Conservation (phyloP, 768 basidiomycete species). For the Boletus fagicola region DNA sequence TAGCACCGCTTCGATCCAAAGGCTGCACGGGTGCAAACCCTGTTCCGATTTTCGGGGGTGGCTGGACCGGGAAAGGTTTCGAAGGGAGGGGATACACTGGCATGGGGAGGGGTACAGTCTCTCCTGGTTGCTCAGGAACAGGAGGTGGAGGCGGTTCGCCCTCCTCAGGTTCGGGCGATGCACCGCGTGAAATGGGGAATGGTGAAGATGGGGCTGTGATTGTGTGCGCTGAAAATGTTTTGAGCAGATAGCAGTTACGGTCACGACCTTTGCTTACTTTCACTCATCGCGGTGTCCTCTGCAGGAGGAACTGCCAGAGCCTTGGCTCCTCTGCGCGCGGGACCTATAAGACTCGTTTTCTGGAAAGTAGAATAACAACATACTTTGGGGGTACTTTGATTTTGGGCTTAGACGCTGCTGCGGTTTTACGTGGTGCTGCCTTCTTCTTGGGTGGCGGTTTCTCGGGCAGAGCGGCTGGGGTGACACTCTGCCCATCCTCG, state of each 20-base stretch:
- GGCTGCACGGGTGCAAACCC: slow-evolving; percentile 68
- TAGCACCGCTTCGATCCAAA: slow-evolving; percentile 61
- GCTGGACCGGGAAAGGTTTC: slow-evolving; percentile 82
- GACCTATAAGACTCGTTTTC: not conserved
- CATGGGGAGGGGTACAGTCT: slow-evolving; percentile 49
- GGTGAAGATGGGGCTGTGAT: slow-evolving; percentile 77
- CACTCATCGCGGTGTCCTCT: slow-evolving; percentile 58
- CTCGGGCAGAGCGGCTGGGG: slow-evolving; percentile 24
- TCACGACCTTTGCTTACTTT: slow-evolving; percentile 45
- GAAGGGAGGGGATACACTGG: slow-evolving; percentile 77
- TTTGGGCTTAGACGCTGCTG: slow-evolving; percentile 37
- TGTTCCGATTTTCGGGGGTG: slow-evolving; percentile 69
- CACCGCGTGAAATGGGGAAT: slow-evolving; percentile 36
- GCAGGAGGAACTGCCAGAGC: slow-evolving; percentile 34
- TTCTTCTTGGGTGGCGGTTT: slow-evolving; percentile 50
- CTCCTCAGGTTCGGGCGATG: slow-evolving; percentile 52
- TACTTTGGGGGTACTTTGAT: slow-evolving; percentile 33
- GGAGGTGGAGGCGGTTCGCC: slow-evolving; percentile 31
- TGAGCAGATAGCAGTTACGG: slow-evolving; percentile 2
- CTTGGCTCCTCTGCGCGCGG: slow-evolving; percentile 31
- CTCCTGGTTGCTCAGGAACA: slow-evolving; percentile 35
- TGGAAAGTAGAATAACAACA: slow-evolving; percentile 2
- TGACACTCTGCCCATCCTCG: slow-evolving; percentile 20
- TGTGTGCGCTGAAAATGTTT: slow-evolving; percentile 46
- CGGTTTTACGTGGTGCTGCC: slow-evolving; percentile 42